phyloP scores from a whole-genome alignment of 2,329 filamentous ascomycete species.

The Elsinoe perseae region DNA sequence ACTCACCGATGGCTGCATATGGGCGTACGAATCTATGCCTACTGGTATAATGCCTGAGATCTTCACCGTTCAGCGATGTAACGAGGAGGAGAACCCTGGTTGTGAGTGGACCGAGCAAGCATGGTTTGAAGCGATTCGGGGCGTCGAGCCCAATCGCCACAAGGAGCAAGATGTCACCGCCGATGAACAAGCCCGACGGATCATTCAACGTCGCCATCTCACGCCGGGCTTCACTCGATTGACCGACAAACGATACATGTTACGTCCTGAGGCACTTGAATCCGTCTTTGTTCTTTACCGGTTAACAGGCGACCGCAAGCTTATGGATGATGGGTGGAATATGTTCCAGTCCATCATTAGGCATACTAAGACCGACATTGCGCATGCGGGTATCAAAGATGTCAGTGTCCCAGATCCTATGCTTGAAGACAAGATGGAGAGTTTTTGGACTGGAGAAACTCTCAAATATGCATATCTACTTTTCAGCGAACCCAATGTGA shows the following conservation, averaged over 20 bases:
- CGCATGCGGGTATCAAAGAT: slow-evolving; percentile 59
- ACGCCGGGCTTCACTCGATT: slow-evolving; percentile 51
- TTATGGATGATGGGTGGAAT: slow-evolving; percentile 62
- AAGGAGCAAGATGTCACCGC: slow-evolving; percentile 19
- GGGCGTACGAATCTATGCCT: slow-evolving; percentile 50
- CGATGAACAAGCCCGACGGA: slow-evolving; percentile 22
- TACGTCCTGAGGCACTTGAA: slow-evolving; percentile 72
- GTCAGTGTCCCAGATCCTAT: slow-evolving; percentile 43
- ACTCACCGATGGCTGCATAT: slow-evolving; percentile 57
- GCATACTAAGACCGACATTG: slow-evolving; percentile 54
- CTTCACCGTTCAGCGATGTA: slow-evolving; percentile 44
- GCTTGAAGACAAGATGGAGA: slow-evolving; percentile 60
- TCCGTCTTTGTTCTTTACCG: slow-evolving; percentile 72
- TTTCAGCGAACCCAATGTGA: slow-evolving; percentile 51
- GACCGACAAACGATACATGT: slow-evolving; percentile 52
- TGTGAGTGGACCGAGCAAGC: slow-evolving; percentile 41
- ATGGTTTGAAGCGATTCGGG: slow-evolving; percentile 36
- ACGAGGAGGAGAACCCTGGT: slow-evolving; percentile 24
- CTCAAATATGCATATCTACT: slow-evolving; percentile 61
- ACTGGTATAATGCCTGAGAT: slow-evolving; percentile 57
- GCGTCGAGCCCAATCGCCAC: slow-evolving; percentile 26
- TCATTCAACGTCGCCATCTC: slow-evolving; percentile 39
- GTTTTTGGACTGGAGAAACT: slow-evolving; percentile 58
- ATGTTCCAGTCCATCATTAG: slow-evolving; percentile 62
- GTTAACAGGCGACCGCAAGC: slow-evolving; percentile 57